Percentiles rank a stretch among this genome's conserved stretches.
phyloP scores from a whole-genome alignment of 1,284 basidiomycete species.

The Phaffia rhodozyma region DNA sequence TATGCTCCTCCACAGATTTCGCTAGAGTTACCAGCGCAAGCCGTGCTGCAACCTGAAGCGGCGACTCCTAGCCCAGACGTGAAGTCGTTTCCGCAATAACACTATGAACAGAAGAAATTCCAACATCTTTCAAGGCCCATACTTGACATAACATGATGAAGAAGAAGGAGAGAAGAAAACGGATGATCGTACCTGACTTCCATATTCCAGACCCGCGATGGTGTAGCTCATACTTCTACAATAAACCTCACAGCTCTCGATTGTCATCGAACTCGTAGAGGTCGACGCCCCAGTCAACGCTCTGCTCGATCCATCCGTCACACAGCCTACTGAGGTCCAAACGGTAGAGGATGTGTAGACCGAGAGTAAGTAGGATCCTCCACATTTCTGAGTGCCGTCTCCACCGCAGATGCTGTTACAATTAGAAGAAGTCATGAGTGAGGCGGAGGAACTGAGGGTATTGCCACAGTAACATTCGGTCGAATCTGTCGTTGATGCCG shows the following conservation, averaged over 20 bases:
- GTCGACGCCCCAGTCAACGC: background rate
- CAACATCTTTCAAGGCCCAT: background rate
- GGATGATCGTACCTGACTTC: slow-evolving; percentile 24
- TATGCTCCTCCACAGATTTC: background rate
- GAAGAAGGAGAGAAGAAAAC: background rate
- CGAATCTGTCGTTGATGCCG: background rate
- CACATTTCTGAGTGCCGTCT: slow-evolving; percentile 2
- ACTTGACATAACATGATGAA: background rate
- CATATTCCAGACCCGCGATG: slow-evolving; percentile 32
- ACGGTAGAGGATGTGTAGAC: slow-evolving; percentile 9
- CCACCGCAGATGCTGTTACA: background rate
- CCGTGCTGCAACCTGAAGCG: background rate
- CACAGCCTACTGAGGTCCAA: slow-evolving; percentile 6
- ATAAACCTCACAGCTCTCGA: slow-evolving; percentile 2
- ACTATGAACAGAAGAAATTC: background rate
- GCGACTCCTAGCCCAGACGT: background rate
- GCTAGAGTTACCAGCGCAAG: background rate
- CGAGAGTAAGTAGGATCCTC: slow-evolving; percentile 14
- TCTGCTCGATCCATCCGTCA: background rate
- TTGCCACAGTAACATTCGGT: slow-evolving; percentile 27
- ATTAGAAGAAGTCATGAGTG: slow-evolving; percentile 13
- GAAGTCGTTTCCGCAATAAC: slow-evolving; percentile 4
- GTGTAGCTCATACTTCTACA: slow-evolving; percentile 24
- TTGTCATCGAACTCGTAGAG: background rate
- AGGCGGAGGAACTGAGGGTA: slow-evolving; percentile 17